These are phyloP conservation scores for Sporothrix mexicana DNA, from an alignment of 2,329 filamentous ascomycete species.

Conservation along the genomic window DNA sequence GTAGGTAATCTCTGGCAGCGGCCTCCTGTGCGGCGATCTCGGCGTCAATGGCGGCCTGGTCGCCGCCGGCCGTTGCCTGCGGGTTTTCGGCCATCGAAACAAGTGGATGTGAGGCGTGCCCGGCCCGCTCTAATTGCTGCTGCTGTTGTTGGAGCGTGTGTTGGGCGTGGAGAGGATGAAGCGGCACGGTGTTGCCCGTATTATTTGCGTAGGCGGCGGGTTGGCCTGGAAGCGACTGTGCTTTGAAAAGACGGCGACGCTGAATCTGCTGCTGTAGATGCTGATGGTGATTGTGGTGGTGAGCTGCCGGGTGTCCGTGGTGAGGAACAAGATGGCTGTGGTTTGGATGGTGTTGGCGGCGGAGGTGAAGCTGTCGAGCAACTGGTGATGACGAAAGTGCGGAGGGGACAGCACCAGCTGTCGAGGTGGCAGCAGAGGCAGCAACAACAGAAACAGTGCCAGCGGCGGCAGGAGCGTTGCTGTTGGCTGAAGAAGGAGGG, in stretches of 20 bases:
- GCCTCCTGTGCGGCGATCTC: slow-evolving; percentile 65
- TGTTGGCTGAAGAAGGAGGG: slow-evolving; percentile 12
- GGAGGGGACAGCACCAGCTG: slow-evolving; percentile 4
- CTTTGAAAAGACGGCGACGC: slow-evolving; percentile 22
- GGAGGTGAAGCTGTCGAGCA: slow-evolving; percentile 21
- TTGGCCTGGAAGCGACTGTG: slow-evolving; percentile 22
- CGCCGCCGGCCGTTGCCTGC: not conserved
- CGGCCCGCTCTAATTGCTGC: slow-evolving; percentile 20
- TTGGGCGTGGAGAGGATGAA: not conserved
- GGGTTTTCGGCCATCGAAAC: slow-evolving; percentile 27
- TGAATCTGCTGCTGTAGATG: slow-evolving; percentile 35
- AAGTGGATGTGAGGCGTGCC: slow-evolving; percentile 12
- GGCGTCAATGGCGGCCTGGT: slow-evolving; percentile 41
- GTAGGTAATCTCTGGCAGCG: slow-evolving; percentile 64
- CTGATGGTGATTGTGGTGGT: slow-evolving; percentile 36
- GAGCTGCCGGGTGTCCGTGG: slow-evolving; percentile 34
- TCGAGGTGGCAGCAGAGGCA: not conserved
- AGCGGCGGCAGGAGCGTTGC: slow-evolving; percentile 18
- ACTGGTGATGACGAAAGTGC: slow-evolving; percentile 22
- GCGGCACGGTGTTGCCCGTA: not conserved
- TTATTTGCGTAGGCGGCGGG: not conserved
- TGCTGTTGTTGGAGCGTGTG: slow-evolving; percentile 11
- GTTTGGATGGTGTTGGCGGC: slow-evolving; percentile 25
- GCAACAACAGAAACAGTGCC: not conserved
- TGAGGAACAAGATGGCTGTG: not conserved